Percentiles rank a stretch among this genome's conserved stretches.
phyloP scores from a whole-genome alignment of 2,329 filamentous ascomycete species.

The Colletotrichum liaoningense region DNA sequence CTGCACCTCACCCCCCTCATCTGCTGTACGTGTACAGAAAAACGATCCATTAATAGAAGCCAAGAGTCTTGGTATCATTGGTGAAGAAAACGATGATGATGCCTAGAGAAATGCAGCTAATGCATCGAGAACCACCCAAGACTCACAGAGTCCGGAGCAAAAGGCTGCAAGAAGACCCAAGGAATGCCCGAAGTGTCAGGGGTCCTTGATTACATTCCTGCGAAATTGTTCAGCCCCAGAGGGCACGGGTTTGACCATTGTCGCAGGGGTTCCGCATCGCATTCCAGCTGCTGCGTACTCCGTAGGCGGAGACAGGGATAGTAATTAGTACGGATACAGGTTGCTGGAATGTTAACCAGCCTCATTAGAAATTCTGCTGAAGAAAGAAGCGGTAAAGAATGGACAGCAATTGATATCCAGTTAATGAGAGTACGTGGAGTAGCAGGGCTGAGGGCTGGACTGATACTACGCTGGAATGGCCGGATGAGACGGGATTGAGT shows the following conservation, averaged over 20 bases:
- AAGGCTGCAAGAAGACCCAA: not conserved
- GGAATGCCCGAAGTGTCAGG: not conserved
- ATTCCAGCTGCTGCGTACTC: not conserved
- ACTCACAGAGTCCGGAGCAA: no score
- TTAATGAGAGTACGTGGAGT: no score
- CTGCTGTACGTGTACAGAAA: not conserved
- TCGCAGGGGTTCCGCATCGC: not conserved
- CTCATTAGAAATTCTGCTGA: conserved; percentile 22
- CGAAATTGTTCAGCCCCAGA: not conserved
- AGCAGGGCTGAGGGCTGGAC: not conserved
- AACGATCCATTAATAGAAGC: not conserved
- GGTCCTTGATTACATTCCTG: not conserved
- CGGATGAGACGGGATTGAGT: not conserved
- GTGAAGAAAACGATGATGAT: not conserved
- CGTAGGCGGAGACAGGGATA: no score
- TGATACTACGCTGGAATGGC: not conserved
- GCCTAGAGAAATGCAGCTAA: not conserved
- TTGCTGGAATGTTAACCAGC: not conserved
- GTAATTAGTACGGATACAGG: no score
- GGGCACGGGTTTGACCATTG: not conserved
- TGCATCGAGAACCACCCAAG: not conserved
- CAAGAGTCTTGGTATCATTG: not conserved
- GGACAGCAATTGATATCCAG: not conserved
- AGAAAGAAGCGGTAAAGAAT: not conserved
- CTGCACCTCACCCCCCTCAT: not conserved